A percentile compares a stretch with the other conserved stretches of the same genome.
phyloP scores from a whole-genome alignment of 768 basidiomycete genomes.

The Auricularia sp. region DNA sequence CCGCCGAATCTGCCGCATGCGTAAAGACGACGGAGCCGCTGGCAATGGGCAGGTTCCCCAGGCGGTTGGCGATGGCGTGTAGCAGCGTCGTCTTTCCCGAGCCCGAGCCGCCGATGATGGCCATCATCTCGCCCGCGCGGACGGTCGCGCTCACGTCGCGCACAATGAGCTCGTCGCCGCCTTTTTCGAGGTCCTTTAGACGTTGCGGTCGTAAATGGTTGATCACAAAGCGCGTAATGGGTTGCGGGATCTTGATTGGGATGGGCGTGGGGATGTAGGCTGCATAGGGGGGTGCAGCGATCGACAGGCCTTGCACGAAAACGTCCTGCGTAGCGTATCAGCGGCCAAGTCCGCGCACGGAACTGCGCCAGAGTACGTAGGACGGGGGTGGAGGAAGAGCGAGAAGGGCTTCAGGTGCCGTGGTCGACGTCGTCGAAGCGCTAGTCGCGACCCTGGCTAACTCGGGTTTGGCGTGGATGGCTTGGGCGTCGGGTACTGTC shows the following conservation, averaged over 20 bases:
- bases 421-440: neutral
- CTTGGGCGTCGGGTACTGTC: no score
- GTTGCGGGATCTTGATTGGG: neutral
- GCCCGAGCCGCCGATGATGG: constrained; percentile 1
- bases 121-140: constrained; percentile 1
- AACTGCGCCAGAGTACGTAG: neutral
- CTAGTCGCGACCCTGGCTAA: no score
- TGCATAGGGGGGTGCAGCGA: neutral
- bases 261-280: constrained; percentile 1
- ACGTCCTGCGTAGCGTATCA: neutral
- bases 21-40: neutral
- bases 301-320: neutral
- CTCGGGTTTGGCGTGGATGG: no score
- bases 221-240: neutral
- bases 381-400: neutral
- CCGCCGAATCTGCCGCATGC: neutral
- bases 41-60: neutral
- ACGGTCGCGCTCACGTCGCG: neutral
- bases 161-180: neutral
- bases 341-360: neutral
- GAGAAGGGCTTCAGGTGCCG: neutral
- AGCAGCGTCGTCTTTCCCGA: neutral
- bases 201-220: neutral
- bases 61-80: neutral
- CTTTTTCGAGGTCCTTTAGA: neutral